Evolutionary conservation across 257 asterid genomes (phyloP), one percentile per base, ranked within the genome.

Genomic region (Solanum peruvianum): DNA sequence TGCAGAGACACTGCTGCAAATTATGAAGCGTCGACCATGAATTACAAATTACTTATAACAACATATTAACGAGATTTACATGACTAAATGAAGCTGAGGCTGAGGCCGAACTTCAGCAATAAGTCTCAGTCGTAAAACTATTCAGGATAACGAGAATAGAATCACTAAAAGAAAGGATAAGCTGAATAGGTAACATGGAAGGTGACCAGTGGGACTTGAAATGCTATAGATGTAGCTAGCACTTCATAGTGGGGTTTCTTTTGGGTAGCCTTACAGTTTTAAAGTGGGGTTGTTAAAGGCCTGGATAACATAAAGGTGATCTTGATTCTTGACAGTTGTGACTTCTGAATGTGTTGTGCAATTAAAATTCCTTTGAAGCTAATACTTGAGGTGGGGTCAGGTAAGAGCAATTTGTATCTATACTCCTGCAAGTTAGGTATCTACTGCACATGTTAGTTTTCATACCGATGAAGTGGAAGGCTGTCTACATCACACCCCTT

Each of bases 301-400:
- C 86, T 33, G 31, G 88, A 62, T 85, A 66, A 45, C 35, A 75
- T 44, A 86, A 62, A 73, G 86, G 81, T 83, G 89, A 82, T 16
- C 25, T 87, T 64, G 71, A 80, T 76, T 27, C 67, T 47, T 29
- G 44, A 49, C 67, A 81, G 69, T 49, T 81, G 85, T 29, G 20
- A 60, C 64, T 73, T 62, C 21, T 84, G 82, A 31, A 85, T 27
- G 85, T 62, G 64, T 29, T 70, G 82, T 45, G 44, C 44, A 88
- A 64, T 78, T 14, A 45, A 23, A 77, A 45, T 60, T 49, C 67
- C 64, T 25, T 29, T 20, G 47, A 88, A 88, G 78, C 86, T 71
- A 87, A 41, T 70, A 73, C 60, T 70, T 39, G 66, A 83, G 21
- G 62, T 85, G 90, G 90, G 76, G 85, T 49, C 85, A 29, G 27